A percentile compares a stretch with the other conserved stretches of the same genome.
These are phyloP conservation scores for Abortiporus biennis DNA, from an alignment of 1,284 basidiomycete genomes.

Conservation along the genomic window DNA sequence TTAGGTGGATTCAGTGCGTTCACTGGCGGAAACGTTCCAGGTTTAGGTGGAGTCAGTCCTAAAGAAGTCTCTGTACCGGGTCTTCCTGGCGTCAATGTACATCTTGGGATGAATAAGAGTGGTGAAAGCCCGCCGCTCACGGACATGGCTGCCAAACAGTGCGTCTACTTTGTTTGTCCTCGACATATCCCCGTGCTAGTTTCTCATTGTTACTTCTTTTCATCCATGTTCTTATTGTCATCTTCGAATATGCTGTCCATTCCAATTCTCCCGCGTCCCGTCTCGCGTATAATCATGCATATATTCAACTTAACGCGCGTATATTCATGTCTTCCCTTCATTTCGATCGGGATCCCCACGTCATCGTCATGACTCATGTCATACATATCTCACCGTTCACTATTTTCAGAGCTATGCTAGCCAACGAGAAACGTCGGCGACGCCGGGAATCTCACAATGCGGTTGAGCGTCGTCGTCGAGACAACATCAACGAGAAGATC, in stretches of 20 bases:
- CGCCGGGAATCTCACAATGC: slow-evolving; percentile 87
- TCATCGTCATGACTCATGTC: too few species aligned
- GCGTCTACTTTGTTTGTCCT: slow-evolving; percentile 22
- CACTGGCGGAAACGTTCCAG: slow-evolving; percentile 14
- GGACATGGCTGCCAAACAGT: slow-evolving; percentile 37
- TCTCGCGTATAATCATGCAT: too few species aligned
- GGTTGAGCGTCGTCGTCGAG: slow-evolving; percentile 79
- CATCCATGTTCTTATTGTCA: neutral
- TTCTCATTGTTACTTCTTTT: neutral
- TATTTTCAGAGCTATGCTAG: slow-evolving; percentile 36
- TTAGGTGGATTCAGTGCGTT: slow-evolving; percentile 20
- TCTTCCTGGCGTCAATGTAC: slow-evolving; percentile 6
- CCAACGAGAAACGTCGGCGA: slow-evolving; percentile 71
- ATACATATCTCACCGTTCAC: too few species aligned
- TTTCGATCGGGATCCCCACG: neutral
- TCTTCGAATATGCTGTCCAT: neutral
- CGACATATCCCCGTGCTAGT: neutral
- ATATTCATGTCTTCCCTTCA: neutral
- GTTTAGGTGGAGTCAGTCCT: slow-evolving; percentile 24
- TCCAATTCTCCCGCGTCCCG: neutral
- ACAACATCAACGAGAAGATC: slow-evolving; percentile 95
- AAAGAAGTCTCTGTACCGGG: slow-evolving; percentile 24
- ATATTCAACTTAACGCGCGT: too few species aligned
- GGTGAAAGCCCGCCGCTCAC: slow-evolving; percentile 23
- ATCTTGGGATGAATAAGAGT: slow-evolving; percentile 6